phyloP scores from a whole-genome alignment of 1,284 basidiomycete species.

The Hypsizygus ulmarius region DNA sequence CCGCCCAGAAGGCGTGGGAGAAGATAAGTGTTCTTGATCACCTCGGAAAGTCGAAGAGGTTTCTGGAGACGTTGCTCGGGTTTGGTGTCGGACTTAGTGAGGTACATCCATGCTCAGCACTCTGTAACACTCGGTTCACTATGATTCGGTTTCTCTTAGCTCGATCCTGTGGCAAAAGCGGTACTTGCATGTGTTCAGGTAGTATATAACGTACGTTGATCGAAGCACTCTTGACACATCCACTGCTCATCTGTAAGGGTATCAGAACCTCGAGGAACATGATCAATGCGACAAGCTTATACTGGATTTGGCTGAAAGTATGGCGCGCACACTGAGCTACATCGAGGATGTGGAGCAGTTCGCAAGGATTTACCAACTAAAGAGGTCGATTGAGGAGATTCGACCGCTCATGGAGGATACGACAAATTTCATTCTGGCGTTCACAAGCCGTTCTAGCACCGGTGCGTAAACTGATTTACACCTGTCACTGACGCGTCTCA shows the following conservation, averaged over 20 bases:
- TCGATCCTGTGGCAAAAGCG: slow-evolving; percentile 19
- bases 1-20: slow-evolving; percentile 12
- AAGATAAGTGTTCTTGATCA: slow-evolving; percentile 19
- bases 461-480: slow-evolving; percentile 6
- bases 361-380: slow-evolving; percentile 20
- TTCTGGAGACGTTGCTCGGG: slow-evolving; percentile 17
- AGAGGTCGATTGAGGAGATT: slow-evolving; percentile 22
- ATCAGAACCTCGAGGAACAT: slow-evolving; percentile 18
- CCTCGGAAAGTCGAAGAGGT: slow-evolving; percentile 16
- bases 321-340: slow-evolving; percentile 22
- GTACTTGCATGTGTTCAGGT: slow-evolving; percentile 21
- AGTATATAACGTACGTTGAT: slow-evolving; percentile 17
- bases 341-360: slow-evolving; percentile 26
- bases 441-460: slow-evolving; percentile 12
- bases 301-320: slow-evolving; percentile 18
- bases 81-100: slow-evolving; percentile 21
- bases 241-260: neutral
- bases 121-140: neutral
- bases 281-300: slow-evolving; percentile 19
- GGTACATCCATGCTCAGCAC: slow-evolving; percentile 4
- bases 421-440: slow-evolving; percentile 23
- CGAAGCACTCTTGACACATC: neutral
- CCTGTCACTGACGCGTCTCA: slow-evolving; percentile 7
- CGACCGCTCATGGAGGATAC: slow-evolving; percentile 24
- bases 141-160: neutral